Base-by-base conservation (phyloP, 1,284 basidiomycete genomes). In the Ustilago vetiveriae region DNA sequence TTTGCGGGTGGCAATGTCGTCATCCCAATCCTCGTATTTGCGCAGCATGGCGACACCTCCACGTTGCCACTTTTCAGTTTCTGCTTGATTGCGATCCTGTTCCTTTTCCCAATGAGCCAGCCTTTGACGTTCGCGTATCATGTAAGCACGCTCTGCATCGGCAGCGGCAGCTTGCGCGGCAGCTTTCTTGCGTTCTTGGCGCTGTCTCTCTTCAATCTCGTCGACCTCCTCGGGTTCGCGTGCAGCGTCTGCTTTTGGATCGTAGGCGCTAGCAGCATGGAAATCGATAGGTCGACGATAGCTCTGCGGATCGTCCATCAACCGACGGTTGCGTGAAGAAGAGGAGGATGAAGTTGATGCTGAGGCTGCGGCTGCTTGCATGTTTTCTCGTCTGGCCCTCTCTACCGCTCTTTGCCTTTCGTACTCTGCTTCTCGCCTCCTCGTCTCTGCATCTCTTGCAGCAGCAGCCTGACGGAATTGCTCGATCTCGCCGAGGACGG, bases 401-500 rank as follows among this genome's bases (percentile, higher is more conserved):
- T 73, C 65, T 6, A 52, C 26, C 1, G 62, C 67, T 23, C 78
- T 41, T 35, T 73, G 71, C 21, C 72, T 67, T 50, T 80, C 80
- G 32, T 72, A 55, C 35, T 79, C 78, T n/a, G 68, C 53, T 51
- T 80, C 78, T 10, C 69, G 52, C 33, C 66, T 46, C 22, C 72
- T 68, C 9, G 72, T 70, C 24, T 75, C 80, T 7, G 79, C 78
- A 40, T 81, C 79, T 42, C 79, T 45, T 2, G 74, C 80, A 5
- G 78, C 76, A 9, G 76, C 76, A 0, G 71, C 66, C 29, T 76
- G 72, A 2, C 80, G 63, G 52, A 82, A 97, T 75, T 93, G 90
- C 1, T 93, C 92, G 63, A 98, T 98, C 81, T 97, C 94, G 30
- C 90, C 92, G 57, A 97, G 90, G 52, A 98, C 94, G 27, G 92